Evolutionary conservation across 225 moss, liverwort and hornwort species (phyloP).

Genomic region (Straminergon stramineum): DNA sequence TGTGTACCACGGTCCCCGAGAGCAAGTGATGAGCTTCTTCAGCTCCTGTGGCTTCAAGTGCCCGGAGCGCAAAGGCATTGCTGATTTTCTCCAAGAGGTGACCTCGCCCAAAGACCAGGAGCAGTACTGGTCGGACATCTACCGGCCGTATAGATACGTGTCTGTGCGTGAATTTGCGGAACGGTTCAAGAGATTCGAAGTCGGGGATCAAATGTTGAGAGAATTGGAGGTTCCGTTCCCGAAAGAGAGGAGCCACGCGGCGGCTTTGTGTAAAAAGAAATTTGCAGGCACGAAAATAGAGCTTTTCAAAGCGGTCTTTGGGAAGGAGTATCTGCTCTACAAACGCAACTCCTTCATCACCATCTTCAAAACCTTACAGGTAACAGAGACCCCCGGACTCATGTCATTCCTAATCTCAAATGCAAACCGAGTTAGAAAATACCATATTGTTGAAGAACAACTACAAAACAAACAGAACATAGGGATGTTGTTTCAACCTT

Average conservation of each 20-base stretch:
- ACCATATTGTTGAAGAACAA: not conserved
- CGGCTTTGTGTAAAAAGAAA: slow-evolving; percentile 32
- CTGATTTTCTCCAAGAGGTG: slow-evolving; percentile 78
- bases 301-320: slow-evolving; percentile 52
- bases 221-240: slow-evolving; percentile 39
- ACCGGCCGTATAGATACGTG: slow-evolving; percentile 40
- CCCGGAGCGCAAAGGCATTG: slow-evolving; percentile 59
- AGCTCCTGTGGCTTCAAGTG: slow-evolving; percentile 53
- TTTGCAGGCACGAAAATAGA: slow-evolving; percentile 12
- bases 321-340: slow-evolving; percentile 50
- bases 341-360: slow-evolving; percentile 49
- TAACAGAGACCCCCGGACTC: not conserved
- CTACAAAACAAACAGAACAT: not conserved
- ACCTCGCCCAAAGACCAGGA: slow-evolving; percentile 89
- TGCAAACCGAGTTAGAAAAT: not conserved
- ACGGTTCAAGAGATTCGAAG: slow-evolving; percentile 24
- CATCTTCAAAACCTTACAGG: slow-evolving; percentile 54
- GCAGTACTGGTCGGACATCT: slow-evolving; percentile 64
- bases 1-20: slow-evolving; percentile 58
- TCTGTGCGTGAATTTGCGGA: slow-evolving; percentile 49
- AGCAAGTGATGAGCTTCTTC: slow-evolving; percentile 42
- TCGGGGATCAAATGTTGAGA: slow-evolving; percentile 23
- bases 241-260: slow-evolving; percentile 42
- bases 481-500: not conserved
- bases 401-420: not conserved